Evolutionary conservation across 179 eudicot species (phyloP), one percentile per base, ranked within the genome.

Genomic region (Beta macrorhiza): DNA sequence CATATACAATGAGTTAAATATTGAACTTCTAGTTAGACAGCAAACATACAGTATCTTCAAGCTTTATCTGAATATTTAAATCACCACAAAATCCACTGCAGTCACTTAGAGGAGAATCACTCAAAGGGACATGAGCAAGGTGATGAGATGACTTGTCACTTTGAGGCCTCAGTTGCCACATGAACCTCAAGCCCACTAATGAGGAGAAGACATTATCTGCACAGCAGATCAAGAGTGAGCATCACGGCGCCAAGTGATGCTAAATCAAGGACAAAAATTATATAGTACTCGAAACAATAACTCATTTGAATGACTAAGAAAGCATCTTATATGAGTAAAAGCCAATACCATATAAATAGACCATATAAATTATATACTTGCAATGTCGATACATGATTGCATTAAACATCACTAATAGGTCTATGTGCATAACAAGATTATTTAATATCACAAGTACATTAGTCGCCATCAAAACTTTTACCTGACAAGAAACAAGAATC

Each of bases 181-280:
- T 79, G 79, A 95, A 95, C 82, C 87, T 93, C 83, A 95, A 86
- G 83, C 98, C 98, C 88, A 90, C 98, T 80, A 95, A 86, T 29
- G 98, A 95, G 69, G 98, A 93, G 86, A 95, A 95, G 62, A 91
- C 93, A 84, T 95, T 95, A 55, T 92, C 98, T 95, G 95, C 85
- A 82, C 74, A 76, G 75, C 67, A 82, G 5, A 72, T 82, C 58
- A 72, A 79, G 29, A 58, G 76, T 85, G 75, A 79, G 64, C 19
- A 61, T 62, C 32, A 61, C 15, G 61, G 62, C 22, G 20, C 51
- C 17, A 76, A 68, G 56, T 55, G 76, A 62, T 29, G 15, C n/a
- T 29, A 55, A 70, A 13, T 19, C 57, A 47, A 70, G 63, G 9
- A n/a, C 47, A 57, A 42, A 25, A 29, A 32, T 19, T 55, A 56